These are phyloP conservation scores for Meripilus lineatus DNA, from an alignment of 1,284 basidiomycete genomes.

Conservation along the genomic window DNA sequence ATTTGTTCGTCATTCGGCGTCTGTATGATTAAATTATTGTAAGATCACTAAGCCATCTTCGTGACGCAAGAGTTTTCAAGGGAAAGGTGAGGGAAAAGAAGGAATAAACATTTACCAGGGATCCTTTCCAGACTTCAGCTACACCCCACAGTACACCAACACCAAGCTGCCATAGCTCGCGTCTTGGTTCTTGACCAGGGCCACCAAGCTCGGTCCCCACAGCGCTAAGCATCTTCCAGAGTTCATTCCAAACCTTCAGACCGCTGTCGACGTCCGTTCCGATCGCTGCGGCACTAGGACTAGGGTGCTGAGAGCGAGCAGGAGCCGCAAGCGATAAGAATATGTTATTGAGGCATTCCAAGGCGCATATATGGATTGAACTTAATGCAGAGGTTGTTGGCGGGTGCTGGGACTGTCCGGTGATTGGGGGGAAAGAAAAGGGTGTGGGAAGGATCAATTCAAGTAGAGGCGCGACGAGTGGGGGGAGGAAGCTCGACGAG, in stretches of 20 bases:
- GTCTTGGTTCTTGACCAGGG: slow-evolving; percentile 59
- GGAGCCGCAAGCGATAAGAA: slow-evolving; percentile 66
- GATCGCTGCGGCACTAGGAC: slow-evolving; percentile 32
- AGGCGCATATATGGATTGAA: slow-evolving; percentile 76
- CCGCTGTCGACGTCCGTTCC: slow-evolving; percentile 44
- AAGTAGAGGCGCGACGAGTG: slow-evolving; percentile 58
- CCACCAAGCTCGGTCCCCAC: slow-evolving; percentile 55
- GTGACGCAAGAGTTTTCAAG: background rate
- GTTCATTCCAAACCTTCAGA: slow-evolving; percentile 50
- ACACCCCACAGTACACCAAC: slow-evolving; percentile 79
- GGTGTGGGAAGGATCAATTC: slow-evolving; percentile 65
- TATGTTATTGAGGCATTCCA: slow-evolving; percentile 90
- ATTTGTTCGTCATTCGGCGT: slow-evolving; percentile 58
- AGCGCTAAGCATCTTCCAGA: slow-evolving; percentile 51
- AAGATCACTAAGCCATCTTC: background rate
- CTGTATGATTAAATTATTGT: slow-evolving; percentile 25
- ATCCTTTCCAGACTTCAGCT: slow-evolving; percentile 63
- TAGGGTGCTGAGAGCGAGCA: slow-evolving; percentile 11
- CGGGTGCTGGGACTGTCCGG: slow-evolving; percentile 67
- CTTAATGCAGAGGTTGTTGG: slow-evolving; percentile 82
- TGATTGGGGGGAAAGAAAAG: slow-evolving; percentile 73
- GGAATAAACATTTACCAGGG: slow-evolving; percentile 37
- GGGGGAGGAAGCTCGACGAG: slow-evolving; percentile 36
- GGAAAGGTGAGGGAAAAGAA: background rate
- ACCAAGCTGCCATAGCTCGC: slow-evolving; percentile 68